Base-by-base conservation (phyloP, 805 yeast genomes). In the Saccharomyces eubayanus region DNA sequence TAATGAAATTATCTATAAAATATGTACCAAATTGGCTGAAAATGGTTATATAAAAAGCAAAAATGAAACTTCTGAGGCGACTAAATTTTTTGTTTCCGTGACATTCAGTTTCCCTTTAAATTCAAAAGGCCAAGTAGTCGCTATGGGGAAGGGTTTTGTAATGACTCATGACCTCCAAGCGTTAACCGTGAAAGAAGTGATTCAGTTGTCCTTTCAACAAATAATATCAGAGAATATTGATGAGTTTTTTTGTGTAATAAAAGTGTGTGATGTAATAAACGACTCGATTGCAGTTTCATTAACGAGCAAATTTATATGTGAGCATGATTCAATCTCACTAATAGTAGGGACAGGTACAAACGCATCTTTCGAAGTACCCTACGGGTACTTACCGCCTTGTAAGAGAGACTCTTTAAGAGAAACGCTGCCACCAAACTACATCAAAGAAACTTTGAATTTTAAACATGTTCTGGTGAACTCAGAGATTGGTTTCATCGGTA, bases 341-440 rank as follows among this genome's bases (percentile, higher is more conserved):
- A 86, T 85, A 2, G 66, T 84, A 50, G 90, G 91, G 0, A 85
- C 91, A 2, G 91, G 91, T 1, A 66, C 81, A 51, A 85, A 85
- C 59, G 65, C 80, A 36, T 80, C 68, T 72, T 80, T 69, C 60
- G 66, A 63, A 30, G 28, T 66, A n/a, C 62, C 64, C 20, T 52
- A 48, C 6, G 31, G 49, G 3, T 10, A 28, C 12, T 46, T 64
- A 46, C 68, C 68, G 0, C 31, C 40, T 6, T 51, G 49, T 8
- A 64, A 48, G 50, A 49, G 11, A 24, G 14, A 29, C 20, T 47
- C 30, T 14, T n/a, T 27, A 5, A 46, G 24, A 24, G 20, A 49
- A 47, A 11, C 20, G 14, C 14, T 46, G 11, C 28, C 48, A 21
- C n/a, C 28, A 28, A 30, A 31, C 12, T 40, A 28, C 20, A 46